Evolutionary conservation across 495 filamentous ascomycete species (phyloP).

Genomic region (Aspergillus nanangensis): DNA sequence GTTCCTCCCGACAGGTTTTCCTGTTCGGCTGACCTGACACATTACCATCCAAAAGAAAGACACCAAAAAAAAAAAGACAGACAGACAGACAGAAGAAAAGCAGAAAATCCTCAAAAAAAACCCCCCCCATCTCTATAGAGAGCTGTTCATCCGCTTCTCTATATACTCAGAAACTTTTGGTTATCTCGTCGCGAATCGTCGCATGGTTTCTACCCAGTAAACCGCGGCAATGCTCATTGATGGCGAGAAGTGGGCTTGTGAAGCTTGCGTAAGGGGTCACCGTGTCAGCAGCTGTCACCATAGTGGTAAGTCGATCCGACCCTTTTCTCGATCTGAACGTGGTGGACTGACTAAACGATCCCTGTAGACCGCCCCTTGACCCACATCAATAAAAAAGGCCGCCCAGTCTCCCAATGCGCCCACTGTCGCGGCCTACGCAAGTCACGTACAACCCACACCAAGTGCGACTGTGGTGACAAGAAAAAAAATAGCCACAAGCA

Average conservation of each 20-base stretch:
- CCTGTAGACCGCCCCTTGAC: conserved; percentile 78
- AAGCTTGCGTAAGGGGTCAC: conserved; percentile 91
- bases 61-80: conserved; percentile 1
- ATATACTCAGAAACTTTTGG: neutral
- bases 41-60: conserved; percentile 10
- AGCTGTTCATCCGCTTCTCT: neutral
- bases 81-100: neutral
- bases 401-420: conserved; percentile 95
- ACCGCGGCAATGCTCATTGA: conserved; percentile 68
- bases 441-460: conserved; percentile 90
- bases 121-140: neutral
- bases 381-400: conserved; percentile 98
- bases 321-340: too few relatives aligned
- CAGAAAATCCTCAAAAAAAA: neutral
- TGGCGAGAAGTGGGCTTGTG: conserved; percentile 88
- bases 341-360: conserved; percentile 9
- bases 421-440: conserved; percentile 97
- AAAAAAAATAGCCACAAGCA: conserved; percentile 58
- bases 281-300: conserved; percentile 94
- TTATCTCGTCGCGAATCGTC: conserved; percentile 34
- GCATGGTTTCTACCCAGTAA: conserved; percentile 42
- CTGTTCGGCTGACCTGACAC: conserved; percentile 14
- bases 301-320: conserved; percentile 67
- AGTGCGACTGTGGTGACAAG: conserved; percentile 97
- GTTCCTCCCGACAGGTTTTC: conserved; percentile 24